These are phyloP conservation scores for Aspergillus indologenus DNA, from an alignment of 495 filamentous ascomycete species.

Conservation along the genomic window DNA sequence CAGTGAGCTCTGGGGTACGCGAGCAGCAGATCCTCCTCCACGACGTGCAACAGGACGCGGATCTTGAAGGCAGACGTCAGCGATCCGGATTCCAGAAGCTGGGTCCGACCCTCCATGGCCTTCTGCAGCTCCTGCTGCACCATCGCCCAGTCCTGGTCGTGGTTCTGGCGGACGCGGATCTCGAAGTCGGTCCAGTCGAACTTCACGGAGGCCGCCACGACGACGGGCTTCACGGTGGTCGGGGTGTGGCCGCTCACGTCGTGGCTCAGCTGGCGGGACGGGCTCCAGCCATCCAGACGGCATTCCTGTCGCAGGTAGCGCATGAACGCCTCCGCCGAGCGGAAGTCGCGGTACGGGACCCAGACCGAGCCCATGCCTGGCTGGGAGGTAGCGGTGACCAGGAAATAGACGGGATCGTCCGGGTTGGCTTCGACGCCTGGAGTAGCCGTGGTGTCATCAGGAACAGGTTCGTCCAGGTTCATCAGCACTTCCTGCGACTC, in stretches of 20 bases:
- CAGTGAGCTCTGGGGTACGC: not conserved
- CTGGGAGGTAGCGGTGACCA: conserved; percentile 16
- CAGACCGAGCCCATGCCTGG: conserved; percentile 13
- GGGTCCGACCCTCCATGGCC: conserved; percentile 10
- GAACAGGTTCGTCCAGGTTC: not conserved
- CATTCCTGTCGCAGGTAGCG: conserved; percentile 12
- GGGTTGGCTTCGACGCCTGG: not conserved
- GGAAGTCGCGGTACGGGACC: conserved; percentile 18
- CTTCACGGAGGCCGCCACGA: conserved; percentile 9
- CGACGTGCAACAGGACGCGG: conserved; percentile 9
- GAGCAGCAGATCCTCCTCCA: not conserved
- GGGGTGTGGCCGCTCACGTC: not conserved
- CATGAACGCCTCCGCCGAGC: conserved; percentile 13
- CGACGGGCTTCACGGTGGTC: not conserved
- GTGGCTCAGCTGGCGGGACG: not conserved
- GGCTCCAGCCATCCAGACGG: conserved; percentile 5
- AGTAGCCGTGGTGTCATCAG: not conserved
- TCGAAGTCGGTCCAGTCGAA: conserved; percentile 14
- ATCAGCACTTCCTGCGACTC: not conserved
- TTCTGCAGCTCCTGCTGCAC: conserved; percentile 9
- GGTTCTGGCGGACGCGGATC: conserved; percentile 10
- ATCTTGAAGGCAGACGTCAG: not conserved
- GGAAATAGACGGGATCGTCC: conserved; percentile 11
- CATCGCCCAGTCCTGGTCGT: conserved; percentile 3
- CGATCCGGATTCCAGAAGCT: not conserved